Base-by-base conservation (phyloP, 345 rosid genomes). In the Gossypium ekmanianum region DNA sequence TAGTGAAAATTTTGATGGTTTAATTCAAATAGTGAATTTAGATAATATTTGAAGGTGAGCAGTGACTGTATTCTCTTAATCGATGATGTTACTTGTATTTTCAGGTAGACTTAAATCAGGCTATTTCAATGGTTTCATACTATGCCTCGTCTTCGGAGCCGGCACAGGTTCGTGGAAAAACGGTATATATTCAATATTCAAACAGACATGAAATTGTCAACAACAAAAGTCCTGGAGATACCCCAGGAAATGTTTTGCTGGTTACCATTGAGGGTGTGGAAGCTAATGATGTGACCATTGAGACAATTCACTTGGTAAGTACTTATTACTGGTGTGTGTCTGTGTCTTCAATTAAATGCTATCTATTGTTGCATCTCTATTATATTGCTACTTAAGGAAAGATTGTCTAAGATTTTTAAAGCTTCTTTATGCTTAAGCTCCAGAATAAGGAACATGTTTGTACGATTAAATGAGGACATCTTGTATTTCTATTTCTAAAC, bases 221-320 rank as follows among this genome's bases (percentile, higher is more conserved):
- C 88, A 95, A 89, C 83, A 94, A 90, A 90, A 91, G 96, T 81
- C 99, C 99, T 17, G 97, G 98, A 41, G 99, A 93, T 80, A 90
- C 87, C 80, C 99, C 98, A 75, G 99, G 98, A 26, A 95, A 95
- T 84, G 99, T 95, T 18, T 83, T 95, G 71, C 84, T 95, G 44
- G 97, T 95, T 39, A 95, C 98, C n/a, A 90, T 95, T n/a, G 99
- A 95, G 82, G 98, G 98, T 64, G 98, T 93, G 20, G 97, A 93
- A 80, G 90, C 98, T 77, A 95, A 94, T 13, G 92, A 91, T 41
- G 91, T 95, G 76, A 95, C 89, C 94, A 91, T 95, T 45, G 99
- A 95, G 76, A 94, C 91, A 4, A 91, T 93, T 77, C 99, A 95
- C 87, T 80, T 95, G 91, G 99, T 93, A 82, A 85, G 89, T 84